Conservation (phyloP, 1,284 basidiomycete species). For the Tilletiaria anomala region DNA sequence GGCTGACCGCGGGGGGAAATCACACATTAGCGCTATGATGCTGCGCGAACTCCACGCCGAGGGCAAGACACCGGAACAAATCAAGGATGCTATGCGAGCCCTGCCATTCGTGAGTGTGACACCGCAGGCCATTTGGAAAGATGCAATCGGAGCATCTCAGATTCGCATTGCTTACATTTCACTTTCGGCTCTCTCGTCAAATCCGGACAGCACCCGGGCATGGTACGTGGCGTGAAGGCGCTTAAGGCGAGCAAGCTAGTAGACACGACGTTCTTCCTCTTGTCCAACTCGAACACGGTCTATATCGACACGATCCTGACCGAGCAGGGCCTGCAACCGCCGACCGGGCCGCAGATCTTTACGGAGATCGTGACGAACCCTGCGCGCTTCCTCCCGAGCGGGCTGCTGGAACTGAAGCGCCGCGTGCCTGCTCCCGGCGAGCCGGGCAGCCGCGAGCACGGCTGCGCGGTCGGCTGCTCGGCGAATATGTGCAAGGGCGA, state of each 20-base stretch:
- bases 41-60: constrained; percentile 23
- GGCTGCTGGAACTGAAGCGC: constrained; percentile 62
- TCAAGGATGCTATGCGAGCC: constrained; percentile 59
- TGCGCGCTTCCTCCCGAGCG: constrained; percentile 60
- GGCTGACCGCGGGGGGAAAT: too few relatives aligned
- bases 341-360: constrained; percentile 49
- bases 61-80: constrained; percentile 52
- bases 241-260: constrained; percentile 49
- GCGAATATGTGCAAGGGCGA: constrained; percentile 98
- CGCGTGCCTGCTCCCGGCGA: constrained; percentile 52
- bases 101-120: constrained; percentile 68
- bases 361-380: constrained; percentile 83
- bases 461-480: constrained; percentile 73
- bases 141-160: too few relatives aligned
- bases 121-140: too few relatives aligned
- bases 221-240: constrained; percentile 68
- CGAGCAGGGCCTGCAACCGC: constrained; percentile 48
- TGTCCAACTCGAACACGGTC: constrained; percentile 84
- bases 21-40: constrained; percentile 8
- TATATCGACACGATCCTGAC: constrained; percentile 62
- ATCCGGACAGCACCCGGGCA: constrained; percentile 72
- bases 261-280: constrained; percentile 68
- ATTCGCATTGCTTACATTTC: too few relatives aligned
- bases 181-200: too few relatives aligned
- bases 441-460: constrained; percentile 53